Evolutionary conservation across 768 basidiomycete genomes (phyloP).

Genomic region (Coprinopsis sp.): DNA sequence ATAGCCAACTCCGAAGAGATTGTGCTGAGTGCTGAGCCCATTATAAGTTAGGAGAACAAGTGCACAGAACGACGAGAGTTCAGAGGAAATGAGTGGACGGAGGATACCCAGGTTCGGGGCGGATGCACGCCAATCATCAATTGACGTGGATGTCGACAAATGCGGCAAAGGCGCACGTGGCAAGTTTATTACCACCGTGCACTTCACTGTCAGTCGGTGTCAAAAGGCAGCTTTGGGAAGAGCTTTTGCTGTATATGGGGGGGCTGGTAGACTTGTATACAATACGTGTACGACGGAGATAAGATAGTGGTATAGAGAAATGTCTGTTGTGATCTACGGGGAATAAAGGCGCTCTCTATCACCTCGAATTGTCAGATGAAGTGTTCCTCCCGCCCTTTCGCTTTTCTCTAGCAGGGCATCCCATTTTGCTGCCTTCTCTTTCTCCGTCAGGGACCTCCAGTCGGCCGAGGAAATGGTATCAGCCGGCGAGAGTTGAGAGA

Average conservation of each 20-base stretch:
- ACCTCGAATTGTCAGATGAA: conserved; percentile 43
- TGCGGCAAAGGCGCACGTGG: conserved; percentile 17
- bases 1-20: conserved; percentile 35
- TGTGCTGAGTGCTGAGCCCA: conserved; percentile 46
- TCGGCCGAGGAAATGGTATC: conserved; percentile 23
- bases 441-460: conserved; percentile 46
- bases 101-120: conserved; percentile 5
- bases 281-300: too few relatives aligned
- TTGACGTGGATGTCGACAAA: conserved; percentile 22
- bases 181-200: too few relatives aligned
- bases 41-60: conserved; percentile 11
- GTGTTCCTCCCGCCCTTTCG: conserved; percentile 66
- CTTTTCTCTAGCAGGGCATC: conserved; percentile 63
- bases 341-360: neutral
- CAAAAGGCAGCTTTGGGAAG: too few relatives aligned
- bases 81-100: neutral
- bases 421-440: conserved; percentile 72
- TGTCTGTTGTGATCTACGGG: too few relatives aligned
- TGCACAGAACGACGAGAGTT: conserved; percentile 6
- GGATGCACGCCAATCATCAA: conserved; percentile 1
- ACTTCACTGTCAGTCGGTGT: too few relatives aligned
- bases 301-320: too few relatives aligned
- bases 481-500: too few relatives aligned
- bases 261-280: too few relatives aligned
- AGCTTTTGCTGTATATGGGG: too few relatives aligned